Percentiles rank a stretch among this genome's conserved stretches.
phyloP scores from a whole-genome alignment of 805 yeast genomes.

The Yamadazyma phyllophila region DNA sequence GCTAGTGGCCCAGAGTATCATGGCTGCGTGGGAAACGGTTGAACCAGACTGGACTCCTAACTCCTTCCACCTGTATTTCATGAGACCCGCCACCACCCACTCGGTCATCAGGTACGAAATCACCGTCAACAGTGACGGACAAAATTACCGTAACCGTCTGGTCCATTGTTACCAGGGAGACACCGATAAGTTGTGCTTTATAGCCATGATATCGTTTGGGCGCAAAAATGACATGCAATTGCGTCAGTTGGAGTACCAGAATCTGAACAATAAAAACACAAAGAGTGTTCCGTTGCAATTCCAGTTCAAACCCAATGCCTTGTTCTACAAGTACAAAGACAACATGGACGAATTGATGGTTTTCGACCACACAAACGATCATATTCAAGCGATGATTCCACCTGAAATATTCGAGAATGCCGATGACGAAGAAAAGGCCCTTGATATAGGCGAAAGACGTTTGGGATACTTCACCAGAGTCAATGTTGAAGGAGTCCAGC shows the following conservation, averaged over 20 bases:
- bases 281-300: constrained; percentile 32
- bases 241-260: constrained; percentile 14
- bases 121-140: constrained; percentile 31
- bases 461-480: constrained; percentile 34
- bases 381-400: constrained; percentile 14
- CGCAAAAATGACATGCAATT: constrained; percentile 22
- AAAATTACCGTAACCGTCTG: constrained; percentile 32
- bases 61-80: constrained; percentile 39
- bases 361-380: constrained; percentile 25
- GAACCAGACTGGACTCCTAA: constrained; percentile 32
- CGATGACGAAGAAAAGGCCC: constrained; percentile 8
- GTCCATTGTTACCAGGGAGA: constrained; percentile 31
- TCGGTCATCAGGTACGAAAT: constrained; percentile 31
- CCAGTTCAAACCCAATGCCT: constrained; percentile 26
- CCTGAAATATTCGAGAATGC: constrained; percentile 17
- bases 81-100: constrained; percentile 33
- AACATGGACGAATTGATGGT: constrained; percentile 13
- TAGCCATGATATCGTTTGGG: constrained; percentile 37
- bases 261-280: constrained; percentile 15
- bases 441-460: constrained; percentile 23
- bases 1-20: constrained; percentile 35
- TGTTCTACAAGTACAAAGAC: constrained; percentile 26
- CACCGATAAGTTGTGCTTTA: constrained; percentile 26
- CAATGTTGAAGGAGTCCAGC: constrained; percentile 24
- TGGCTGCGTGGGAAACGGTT: constrained; percentile 36